Base-by-base conservation (phyloP, 2,329 filamentous ascomycete genomes). In the Huntiella savannae region DNA sequence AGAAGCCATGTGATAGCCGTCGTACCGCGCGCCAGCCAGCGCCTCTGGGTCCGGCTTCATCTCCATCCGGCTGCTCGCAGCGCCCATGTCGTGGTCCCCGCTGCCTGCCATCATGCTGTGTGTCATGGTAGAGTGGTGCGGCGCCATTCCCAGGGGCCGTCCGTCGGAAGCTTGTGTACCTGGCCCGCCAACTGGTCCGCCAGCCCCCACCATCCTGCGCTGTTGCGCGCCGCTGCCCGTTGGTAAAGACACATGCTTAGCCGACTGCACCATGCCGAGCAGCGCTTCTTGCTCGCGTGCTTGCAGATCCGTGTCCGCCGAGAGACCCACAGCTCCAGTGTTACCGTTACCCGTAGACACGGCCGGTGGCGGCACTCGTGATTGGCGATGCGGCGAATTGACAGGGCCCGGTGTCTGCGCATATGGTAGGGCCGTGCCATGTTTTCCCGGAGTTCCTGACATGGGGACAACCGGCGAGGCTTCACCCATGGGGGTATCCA, bases 21-120 rank as follows among this genome's bases (percentile, higher is more conserved):
- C 40, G 19, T 41, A 15, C 40, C 42, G 37, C 12, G 12, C 37
- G 11, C 36, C 11, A 17, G 42, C 35, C n/a, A 38, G 16, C 12
- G 35, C 16, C 35, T 46, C 47, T 42, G 43, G 43, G 22, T 49
- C 47, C 32, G 40, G 38, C 35, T 46, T 46, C 47, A 49, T 49
- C 33, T 28, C 34, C 40, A 49, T 37, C 35, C 43, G 47, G 43
- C 17, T 40, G 32, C 38, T 32, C 33, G 32, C 42, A 15, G 45
- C 37, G 37, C 35, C 22, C 22, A 28, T 28, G 22, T 28, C 22
- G 22, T 28, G 22, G 22, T 28, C 22, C 22, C 22, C 22, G 22
- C 22, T 10, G 22, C 22, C 8, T 28, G 22, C 22, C 22, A 28
- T 28, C 6, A 28, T 28, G 37, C 37, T 6, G 8, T 40, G 37